phyloP scores from a whole-genome alignment of 306 rosid genomes.

The Quercus wislizeni region DNA sequence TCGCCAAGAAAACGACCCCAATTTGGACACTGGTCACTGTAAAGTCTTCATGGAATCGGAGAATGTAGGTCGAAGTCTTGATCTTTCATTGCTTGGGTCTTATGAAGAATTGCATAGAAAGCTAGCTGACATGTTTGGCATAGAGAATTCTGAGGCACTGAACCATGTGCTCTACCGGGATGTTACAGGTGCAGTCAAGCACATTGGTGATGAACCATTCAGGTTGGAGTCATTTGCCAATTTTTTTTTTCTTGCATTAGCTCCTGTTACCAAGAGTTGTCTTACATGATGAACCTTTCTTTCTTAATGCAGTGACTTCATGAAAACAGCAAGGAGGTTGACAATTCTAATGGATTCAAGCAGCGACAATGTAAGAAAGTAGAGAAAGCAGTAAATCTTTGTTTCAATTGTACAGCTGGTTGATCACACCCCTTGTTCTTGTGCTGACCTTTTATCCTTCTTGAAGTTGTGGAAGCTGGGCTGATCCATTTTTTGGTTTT shows the following conservation, averaged over 20 bases:
- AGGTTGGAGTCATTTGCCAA: conserved; percentile 28
- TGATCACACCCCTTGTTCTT: conserved; percentile 24
- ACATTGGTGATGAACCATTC: conserved; percentile 77
- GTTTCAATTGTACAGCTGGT: conserved; percentile 62
- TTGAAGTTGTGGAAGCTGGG: conserved; percentile 15
- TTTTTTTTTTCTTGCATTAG: background rate
- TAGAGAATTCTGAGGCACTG: conserved; percentile 58
- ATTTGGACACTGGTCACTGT: conserved; percentile 68
- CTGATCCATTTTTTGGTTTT: conserved; percentile 33
- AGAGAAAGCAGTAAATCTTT: conserved; percentile 28
- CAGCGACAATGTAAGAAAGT: conserved; percentile 62
- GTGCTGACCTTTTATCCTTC: conserved; percentile 35
- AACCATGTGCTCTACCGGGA: conserved; percentile 65
- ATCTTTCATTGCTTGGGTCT: conserved; percentile 63
- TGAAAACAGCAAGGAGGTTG: conserved; percentile 71
- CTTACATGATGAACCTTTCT: background rate
- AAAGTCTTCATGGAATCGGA: conserved; percentile 73
- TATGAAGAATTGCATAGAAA: conserved; percentile 59
- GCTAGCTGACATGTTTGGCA: conserved; percentile 71
- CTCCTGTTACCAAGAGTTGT: background rate
- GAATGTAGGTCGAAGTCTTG: conserved; percentile 69
- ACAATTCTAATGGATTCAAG: conserved; percentile 79
- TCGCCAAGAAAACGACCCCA: conserved; percentile 43
- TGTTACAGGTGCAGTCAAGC: conserved; percentile 58
- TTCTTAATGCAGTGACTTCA: conserved; percentile 62